These are phyloP conservation scores for Colletotrichum tofieldiae DNA, from an alignment of 2,329 filamentous ascomycete genomes.

Conservation along the genomic window DNA sequence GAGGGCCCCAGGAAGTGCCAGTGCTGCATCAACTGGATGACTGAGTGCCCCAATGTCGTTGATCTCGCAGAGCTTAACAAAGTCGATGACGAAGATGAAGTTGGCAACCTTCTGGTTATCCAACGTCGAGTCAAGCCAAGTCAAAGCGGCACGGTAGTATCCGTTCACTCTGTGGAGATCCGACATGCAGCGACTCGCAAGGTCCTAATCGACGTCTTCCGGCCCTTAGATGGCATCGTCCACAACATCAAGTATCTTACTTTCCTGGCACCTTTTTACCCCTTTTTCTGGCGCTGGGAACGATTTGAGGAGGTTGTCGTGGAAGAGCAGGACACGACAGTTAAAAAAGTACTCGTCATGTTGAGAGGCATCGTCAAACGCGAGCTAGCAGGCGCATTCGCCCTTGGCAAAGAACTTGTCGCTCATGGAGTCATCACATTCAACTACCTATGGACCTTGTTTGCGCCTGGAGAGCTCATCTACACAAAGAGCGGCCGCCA, in stretches of 20 bases:
- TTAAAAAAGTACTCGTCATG: constrained; percentile 41
- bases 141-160: constrained; percentile 36
- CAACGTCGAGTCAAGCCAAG: constrained; percentile 43
- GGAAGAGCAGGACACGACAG: constrained; percentile 35
- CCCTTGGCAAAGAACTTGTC: constrained; percentile 65
- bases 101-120: constrained; percentile 42
- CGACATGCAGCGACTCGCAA: constrained; percentile 44
- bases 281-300: constrained; percentile 47
- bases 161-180: constrained; percentile 46
- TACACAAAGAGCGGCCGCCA: constrained; percentile 56
- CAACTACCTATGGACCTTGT: constrained; percentile 67
- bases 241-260: constrained; percentile 41
- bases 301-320: constrained; percentile 45
- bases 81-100: constrained; percentile 15
- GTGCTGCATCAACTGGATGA: constrained; percentile 51
- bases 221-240: constrained; percentile 41
- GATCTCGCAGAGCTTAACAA: constrained; percentile 33
- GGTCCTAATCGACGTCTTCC: constrained; percentile 45
- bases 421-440: constrained; percentile 68
- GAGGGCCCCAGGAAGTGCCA: constrained; percentile 48
- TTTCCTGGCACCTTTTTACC: constrained; percentile 44
- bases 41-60: constrained; percentile 45
- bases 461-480: constrained; percentile 62
- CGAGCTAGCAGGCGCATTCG: constrained; percentile 67
- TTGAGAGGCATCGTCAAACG: constrained; percentile 58